Evolutionary conservation across 106 monocot genomes (phyloP), one percentile per base, ranked within the genome.

Genomic region (Hemerocallis citrina): DNA sequence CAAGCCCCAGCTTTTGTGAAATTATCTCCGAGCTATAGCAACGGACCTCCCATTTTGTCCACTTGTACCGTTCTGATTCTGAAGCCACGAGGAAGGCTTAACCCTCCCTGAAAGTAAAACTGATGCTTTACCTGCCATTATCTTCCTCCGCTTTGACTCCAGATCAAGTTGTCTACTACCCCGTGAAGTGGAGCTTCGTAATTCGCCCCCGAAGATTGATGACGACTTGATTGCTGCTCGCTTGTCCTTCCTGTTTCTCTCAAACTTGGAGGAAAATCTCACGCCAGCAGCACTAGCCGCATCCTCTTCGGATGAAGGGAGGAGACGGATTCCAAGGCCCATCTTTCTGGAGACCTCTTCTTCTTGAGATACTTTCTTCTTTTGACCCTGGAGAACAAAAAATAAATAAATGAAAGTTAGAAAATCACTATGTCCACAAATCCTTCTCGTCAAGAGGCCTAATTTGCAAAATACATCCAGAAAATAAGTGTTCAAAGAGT

Each of bases 151-250:
- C 65, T 96, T 96, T 3, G 54, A 42, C 39, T 74, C 76, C 10
- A 96, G 78, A 21, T 90, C 86, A 34, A 57, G 6, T 1, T 30
- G 31, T 40, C 59, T 79, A 64, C 64, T 78, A 0, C 72, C 64
- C n/a, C n/a, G n/a, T 29, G 74, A 62, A 23, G 44, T 13, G 15
- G 66, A 64, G 38, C 40, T 32, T 7, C 70, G 68, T 22, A 82
- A 67, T 11, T 66, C 75, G n/a, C n/a, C n/a, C n/a, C 64, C 32
- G 52, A 98, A 98, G 41, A 96, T 96, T 1, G 96, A 96, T 8
- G 96, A 79, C 39, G 91, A 78, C 59, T 85, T 91, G 28, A 98
- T 98, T 14, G 79, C 90, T 38, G 87, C 84, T 27, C 91, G 75
- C 52, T 77, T 91, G 31, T 85, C 87, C 71, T 70, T 82, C 37